Evolutionary conservation across 2,329 filamentous ascomycete genomes (phyloP), one percentile per base, ranked within the genome.

Genomic region (Metarhizium rileyi): DNA sequence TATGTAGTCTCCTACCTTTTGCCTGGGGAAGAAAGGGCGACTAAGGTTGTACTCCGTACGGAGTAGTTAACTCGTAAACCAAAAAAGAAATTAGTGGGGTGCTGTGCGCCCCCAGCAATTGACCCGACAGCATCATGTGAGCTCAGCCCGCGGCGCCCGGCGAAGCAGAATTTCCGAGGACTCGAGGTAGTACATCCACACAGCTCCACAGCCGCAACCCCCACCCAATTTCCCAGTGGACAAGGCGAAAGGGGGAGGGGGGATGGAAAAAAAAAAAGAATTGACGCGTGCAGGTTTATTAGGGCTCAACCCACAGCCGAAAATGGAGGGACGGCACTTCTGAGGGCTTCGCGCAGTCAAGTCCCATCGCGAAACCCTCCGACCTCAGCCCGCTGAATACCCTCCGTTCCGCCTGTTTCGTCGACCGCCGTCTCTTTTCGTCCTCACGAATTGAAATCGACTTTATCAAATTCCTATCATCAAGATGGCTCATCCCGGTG

Each of bases 401-500:
- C 46, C 35, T 44, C 43, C 44, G 46, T 53, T 43, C 20, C 23
- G 41, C 47, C 47, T 41, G 38, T 49, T 54, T 45, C 45, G 43
- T 50, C 53, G 50, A 52, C 54, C 58, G 50, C 57, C 57, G 55
- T 60, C 58, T 63, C 61, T 63, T 65, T 63, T 60, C 64, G 36
- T 61, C 53, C 57, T 58, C 56, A 55, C 58, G 60, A 61, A 42
- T 42, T 26, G 28, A 47, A 10, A 45, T 50, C 46, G 47, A 56
- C 44, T 49, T 41, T 48, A 33, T 33, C 18, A 50, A 35, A 60
- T 60, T 54, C 66, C 67, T 14, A 4, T 38, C 16, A 38, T 69
- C 74, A 80, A 71, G 60, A 81, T 81, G 77, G 76, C 78, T 72
- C 70, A 74, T 66, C 74, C 77, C 61, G 77, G 78, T 67, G 69